phyloP scores from a whole-genome alignment of 2,329 filamentous ascomycete genomes.

The Cadophora sp. region DNA sequence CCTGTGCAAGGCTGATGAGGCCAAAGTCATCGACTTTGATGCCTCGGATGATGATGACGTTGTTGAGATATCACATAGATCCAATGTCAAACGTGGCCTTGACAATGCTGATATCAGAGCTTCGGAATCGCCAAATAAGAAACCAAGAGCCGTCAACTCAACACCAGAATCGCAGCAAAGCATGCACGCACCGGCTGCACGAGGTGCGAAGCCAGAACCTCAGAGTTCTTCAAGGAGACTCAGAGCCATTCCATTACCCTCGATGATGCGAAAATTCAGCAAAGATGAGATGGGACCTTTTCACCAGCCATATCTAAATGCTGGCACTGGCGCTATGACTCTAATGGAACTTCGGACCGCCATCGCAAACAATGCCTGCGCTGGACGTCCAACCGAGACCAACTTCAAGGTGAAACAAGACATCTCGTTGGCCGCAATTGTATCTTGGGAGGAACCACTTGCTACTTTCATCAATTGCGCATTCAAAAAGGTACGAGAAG shows the following conservation, averaged over 20 bases:
- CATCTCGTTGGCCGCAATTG: slow-evolving; percentile 60
- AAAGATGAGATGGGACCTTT: slow-evolving; percentile 23
- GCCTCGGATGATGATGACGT: slow-evolving; percentile 21
- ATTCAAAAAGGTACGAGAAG: slow-evolving; percentile 53
- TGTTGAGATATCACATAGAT: not conserved
- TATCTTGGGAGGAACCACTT: slow-evolving; percentile 62
- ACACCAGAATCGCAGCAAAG: not conserved
- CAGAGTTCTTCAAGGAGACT: slow-evolving; percentile 47
- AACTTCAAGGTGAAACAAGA: slow-evolving; percentile 66
- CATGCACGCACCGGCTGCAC: not conserved
- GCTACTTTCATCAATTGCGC: slow-evolving; percentile 52
- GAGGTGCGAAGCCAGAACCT: not conserved
- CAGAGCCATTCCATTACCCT: slow-evolving; percentile 43
- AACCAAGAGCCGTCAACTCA: not conserved
- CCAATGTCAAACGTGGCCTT: not conserved
- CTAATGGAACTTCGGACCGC: slow-evolving; percentile 57
- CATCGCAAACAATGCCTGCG: slow-evolving; percentile 60
- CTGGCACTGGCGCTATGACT: slow-evolving; percentile 18
- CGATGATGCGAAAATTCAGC: not conserved
- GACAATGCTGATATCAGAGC: not conserved
- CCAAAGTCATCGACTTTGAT: slow-evolving; percentile 26
- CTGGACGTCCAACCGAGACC: slow-evolving; percentile 64
- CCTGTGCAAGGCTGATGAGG: slow-evolving; percentile 12
- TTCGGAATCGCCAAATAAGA: not conserved
- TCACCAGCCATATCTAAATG: slow-evolving; percentile 19